Percentiles rank a stretch among this genome's conserved stretches.
Evolutionary conservation across 2,329 filamentous ascomycete species (phyloP).

Genomic region (Lasiodiplodia theobromae): DNA sequence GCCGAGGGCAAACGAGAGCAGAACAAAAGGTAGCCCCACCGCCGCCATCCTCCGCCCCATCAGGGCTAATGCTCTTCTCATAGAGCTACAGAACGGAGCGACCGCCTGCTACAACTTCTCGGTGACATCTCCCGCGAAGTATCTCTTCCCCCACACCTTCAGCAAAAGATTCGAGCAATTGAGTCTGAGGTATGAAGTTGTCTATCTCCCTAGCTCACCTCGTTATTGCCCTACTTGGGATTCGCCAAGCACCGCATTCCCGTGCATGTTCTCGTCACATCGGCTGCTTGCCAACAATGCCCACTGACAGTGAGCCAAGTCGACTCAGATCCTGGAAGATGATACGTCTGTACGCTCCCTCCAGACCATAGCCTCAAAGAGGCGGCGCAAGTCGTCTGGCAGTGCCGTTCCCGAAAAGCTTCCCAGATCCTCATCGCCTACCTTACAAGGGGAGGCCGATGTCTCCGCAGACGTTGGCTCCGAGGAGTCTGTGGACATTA

Average conservation of each 20-base stretch:
- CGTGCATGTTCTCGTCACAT: neutral
- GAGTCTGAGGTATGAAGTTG: slow-evolving; percentile 23
- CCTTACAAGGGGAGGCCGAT: slow-evolving; percentile 35
- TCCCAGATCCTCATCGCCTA: slow-evolving; percentile 30
- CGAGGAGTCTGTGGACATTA: slow-evolving; percentile 36
- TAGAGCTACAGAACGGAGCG: slow-evolving; percentile 39
- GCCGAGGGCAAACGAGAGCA: slow-evolving; percentile 44
- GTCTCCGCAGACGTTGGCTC: slow-evolving; percentile 39
- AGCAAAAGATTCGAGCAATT: slow-evolving; percentile 5
- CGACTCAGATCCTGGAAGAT: slow-evolving; percentile 12
- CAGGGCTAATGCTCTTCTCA: slow-evolving; percentile 24
- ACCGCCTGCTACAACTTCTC: slow-evolving; percentile 40
- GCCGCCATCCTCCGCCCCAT: neutral
- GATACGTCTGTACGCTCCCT: slow-evolving; percentile 8
- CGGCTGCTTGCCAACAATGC: neutral
- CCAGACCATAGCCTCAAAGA: neutral
- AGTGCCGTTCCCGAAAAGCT: slow-evolving; percentile 30
- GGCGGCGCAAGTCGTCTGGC: neutral
- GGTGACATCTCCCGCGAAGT: slow-evolving; percentile 35
- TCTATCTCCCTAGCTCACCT: no score
- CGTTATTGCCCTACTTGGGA: neutral
- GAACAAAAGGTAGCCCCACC: slow-evolving; percentile 40
- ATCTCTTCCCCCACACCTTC: slow-evolving; percentile 30
- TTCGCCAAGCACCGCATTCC: neutral
- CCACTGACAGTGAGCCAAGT: neutral